Evolutionary conservation across 2,329 filamentous ascomycete genomes (phyloP), one percentile per base, ranked within the genome.

Genomic region (Chalaropsis thielavioides): DNA sequence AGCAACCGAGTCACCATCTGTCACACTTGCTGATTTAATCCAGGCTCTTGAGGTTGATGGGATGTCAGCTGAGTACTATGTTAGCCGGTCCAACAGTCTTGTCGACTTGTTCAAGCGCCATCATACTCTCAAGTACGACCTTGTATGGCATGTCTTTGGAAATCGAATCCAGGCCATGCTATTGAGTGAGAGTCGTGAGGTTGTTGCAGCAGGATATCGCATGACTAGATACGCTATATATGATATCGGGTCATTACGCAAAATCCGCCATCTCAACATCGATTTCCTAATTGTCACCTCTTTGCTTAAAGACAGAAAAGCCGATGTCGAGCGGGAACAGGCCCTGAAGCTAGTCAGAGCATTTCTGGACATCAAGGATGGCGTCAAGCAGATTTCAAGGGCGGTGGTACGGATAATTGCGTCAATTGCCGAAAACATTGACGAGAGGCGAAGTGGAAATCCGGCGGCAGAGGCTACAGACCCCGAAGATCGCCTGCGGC

Each of bases 91-190:
- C 31, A 99, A 99, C 72, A 89, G 84, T 69, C 80, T 99, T 8
- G 94, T 97, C n/a, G 89, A 95, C 68, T 80, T 99, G n/a, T 95
- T 99, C 76, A 96, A 92, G 74, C 83, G 90, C 63, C 85, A 97
- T 74, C 90, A 91, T 0, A 92, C 90, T 0, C 80, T 99, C 66
- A 99, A 99, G 73, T 96, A 97, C 73, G 95, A 99, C 74, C 78
- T 99, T 61, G 92, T 90, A 1, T 99, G 94, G 94, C 89, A 91
- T 3, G 86, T 95, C 1, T 99, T 99, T 75, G 94, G 95, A 1
- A 76, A 95, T 61, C 84, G 94, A 54, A 92, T 97, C 79, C 94
- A 99, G 75, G 86, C 90, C 70, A 95, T 99, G 90, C 85, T 99
- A 24, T 79, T 99, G 65, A 96, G 92, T 72, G 92, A 96, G 70